These are phyloP conservation scores for Colletotrichum sp. DNA, from an alignment of 2,329 filamentous ascomycete genomes.

Conservation along the genomic window DNA sequence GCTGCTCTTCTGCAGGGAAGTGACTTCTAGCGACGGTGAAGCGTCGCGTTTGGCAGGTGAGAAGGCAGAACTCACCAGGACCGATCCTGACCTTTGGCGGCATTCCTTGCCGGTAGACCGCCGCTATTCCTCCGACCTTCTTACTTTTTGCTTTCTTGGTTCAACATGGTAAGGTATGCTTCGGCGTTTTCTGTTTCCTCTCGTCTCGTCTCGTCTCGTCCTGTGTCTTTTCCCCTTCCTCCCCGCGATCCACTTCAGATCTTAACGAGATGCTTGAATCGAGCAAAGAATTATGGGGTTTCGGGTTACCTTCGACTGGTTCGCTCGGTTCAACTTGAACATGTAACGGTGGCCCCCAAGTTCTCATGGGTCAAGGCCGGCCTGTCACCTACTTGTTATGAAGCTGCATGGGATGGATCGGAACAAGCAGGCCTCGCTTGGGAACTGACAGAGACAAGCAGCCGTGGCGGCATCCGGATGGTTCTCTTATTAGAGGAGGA, in stretches of 20 bases:
- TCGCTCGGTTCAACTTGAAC: slow-evolving; percentile 2
- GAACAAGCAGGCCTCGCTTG: background rate
- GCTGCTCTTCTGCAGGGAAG: background rate
- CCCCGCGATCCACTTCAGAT: slow-evolving; percentile 21
- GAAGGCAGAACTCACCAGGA: background rate
- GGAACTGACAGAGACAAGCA: background rate
- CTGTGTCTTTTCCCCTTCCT: background rate
- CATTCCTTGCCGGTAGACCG: slow-evolving; percentile 8
- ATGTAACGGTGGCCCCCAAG: background rate
- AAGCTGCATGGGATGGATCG: slow-evolving; percentile 9
- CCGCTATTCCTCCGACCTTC: background rate
- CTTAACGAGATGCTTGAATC: slow-evolving; percentile 22
- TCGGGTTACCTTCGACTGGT: background rate
- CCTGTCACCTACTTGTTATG: background rate
- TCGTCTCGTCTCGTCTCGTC: slow-evolving; percentile 1
- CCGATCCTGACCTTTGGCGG: background rate
- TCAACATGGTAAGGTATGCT: background rate
- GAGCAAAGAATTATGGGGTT: slow-evolving; percentile 14
- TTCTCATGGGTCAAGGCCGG: background rate
- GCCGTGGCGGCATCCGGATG: background rate
- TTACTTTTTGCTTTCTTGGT: background rate
- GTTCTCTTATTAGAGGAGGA: background rate
- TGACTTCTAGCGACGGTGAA: background rate
- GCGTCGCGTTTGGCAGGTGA: slow-evolving; percentile 9
- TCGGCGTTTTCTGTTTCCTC: background rate